Conservation (phyloP, 305 asterid genomes). For the Coffea humblotiana region DNA sequence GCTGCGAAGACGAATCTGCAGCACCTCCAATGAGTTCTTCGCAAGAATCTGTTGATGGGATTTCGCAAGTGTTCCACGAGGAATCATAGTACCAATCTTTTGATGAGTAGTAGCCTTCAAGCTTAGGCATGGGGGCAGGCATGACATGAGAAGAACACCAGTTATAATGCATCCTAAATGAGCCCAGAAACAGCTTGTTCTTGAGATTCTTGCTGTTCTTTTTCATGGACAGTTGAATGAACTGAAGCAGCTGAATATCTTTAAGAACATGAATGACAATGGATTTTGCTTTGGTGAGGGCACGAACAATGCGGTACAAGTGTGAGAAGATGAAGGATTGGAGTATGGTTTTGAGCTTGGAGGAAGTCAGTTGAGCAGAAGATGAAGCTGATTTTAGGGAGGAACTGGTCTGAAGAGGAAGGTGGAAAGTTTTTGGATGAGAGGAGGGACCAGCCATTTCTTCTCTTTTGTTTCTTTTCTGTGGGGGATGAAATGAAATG, state of each 20-base stretch:
- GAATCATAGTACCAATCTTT: conserved; percentile 50
- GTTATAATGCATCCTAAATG: conserved; percentile 76
- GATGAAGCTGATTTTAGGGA: conserved; percentile 39
- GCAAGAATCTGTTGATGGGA: conserved; percentile 21
- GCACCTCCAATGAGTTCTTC: conserved; percentile 13
- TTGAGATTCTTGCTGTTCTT: conserved; percentile 33
- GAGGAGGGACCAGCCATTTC: conserved; percentile 44
- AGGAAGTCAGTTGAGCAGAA: conserved; percentile 40
- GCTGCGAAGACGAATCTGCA: conserved; percentile 32
- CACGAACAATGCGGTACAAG: conserved; percentile 54
- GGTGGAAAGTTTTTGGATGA: conserved; percentile 40
- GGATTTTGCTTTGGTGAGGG: conserved; percentile 57
- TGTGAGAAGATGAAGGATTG: conserved; percentile 72
- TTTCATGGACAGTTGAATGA: conserved; percentile 29
- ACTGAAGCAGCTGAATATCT: conserved; percentile 39
- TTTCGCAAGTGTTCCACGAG: conserved; percentile 38
- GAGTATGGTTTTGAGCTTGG: conserved; percentile 64
- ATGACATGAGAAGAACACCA: conserved; percentile 72
- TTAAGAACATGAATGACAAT: conserved; percentile 47
- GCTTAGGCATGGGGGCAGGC: conserved; percentile 34
- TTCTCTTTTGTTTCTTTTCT: conserved; percentile 8
- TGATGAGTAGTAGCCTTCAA: conserved; percentile 17
- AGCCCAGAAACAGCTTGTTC: conserved; percentile 58
- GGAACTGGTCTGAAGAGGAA: conserved; percentile 32
- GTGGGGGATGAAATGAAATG: neutral